Evolutionary conservation across 2,329 filamentous ascomycete species (phyloP).

Genomic region (Clonostachys chloroleuca): DNA sequence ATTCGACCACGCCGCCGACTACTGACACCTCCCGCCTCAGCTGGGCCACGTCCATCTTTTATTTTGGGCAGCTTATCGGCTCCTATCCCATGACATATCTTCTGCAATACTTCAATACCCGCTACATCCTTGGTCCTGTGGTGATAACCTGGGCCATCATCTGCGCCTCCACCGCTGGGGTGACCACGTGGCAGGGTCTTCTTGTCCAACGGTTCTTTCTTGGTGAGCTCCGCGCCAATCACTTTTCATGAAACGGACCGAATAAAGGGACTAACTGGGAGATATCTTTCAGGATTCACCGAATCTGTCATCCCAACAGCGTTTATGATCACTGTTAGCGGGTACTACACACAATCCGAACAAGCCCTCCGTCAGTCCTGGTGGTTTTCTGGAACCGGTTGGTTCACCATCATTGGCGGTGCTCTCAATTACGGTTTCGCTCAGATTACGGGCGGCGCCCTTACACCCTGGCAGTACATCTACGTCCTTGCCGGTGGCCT

Average conservation of each 20-base stretch:
- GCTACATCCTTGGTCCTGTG: slow-evolving; percentile 41
- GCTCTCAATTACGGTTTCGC: slow-evolving; percentile 45
- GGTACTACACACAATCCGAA: slow-evolving; percentile 44
- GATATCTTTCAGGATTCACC: slow-evolving; percentile 17
- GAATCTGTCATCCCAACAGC: slow-evolving; percentile 43
- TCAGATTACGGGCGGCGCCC: slow-evolving; percentile 32
- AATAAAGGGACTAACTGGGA: not conserved
- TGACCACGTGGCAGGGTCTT: slow-evolving; percentile 46
- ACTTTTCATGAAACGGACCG: not conserved
- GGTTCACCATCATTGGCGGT: slow-evolving; percentile 40
- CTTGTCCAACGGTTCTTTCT: slow-evolving; percentile 44
- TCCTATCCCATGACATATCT: slow-evolving; percentile 55
- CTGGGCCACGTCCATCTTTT: slow-evolving; percentile 59
- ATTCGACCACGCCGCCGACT: slow-evolving; percentile 33
- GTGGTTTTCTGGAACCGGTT: slow-evolving; percentile 39
- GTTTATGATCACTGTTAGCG: slow-evolving; percentile 42
- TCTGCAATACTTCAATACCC: slow-evolving; percentile 48
- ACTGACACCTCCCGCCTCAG: slow-evolving; percentile 46
- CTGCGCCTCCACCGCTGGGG: slow-evolving; percentile 51
- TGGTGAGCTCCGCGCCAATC: not conserved
- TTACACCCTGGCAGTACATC: slow-evolving; percentile 49
- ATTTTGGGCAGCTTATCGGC: slow-evolving; percentile 56
- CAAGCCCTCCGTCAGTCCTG: slow-evolving; percentile 41
- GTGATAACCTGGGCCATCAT: slow-evolving; percentile 49
- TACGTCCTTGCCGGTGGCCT: slow-evolving; percentile 43